These are phyloP conservation scores for Geranium incanum DNA, from an alignment of 441 rosid species.

Conservation along the genomic window DNA sequence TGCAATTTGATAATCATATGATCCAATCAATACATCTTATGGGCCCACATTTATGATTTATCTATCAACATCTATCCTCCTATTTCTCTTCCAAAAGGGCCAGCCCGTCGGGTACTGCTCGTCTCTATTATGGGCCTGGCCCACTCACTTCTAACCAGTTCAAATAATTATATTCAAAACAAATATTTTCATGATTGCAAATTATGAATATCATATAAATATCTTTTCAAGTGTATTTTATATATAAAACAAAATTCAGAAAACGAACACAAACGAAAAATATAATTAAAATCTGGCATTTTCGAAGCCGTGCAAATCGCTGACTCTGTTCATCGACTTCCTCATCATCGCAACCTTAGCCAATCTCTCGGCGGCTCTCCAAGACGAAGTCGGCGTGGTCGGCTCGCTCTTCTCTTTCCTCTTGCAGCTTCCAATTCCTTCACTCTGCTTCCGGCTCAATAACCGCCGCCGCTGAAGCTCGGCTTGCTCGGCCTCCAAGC, in stretches of 20 bases:
- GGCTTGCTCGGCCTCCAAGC: slow-evolving; percentile 61
- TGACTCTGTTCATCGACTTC: slow-evolving; percentile 3
- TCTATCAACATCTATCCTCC: not conserved
- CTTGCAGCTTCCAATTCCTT: not conserved
- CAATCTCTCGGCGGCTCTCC: slow-evolving; percentile 7
- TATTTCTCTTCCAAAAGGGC: not conserved
- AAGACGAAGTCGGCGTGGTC: not conserved
- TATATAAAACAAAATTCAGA: not conserved
- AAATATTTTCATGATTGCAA: too few species aligned
- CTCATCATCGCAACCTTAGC: not conserved
- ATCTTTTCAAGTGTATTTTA: not conserved
- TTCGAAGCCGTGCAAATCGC: slow-evolving; percentile 3
- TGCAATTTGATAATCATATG: not conserved
- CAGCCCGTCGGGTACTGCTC: not conserved
- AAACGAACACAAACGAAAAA: not conserved
- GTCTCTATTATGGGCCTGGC: slow-evolving; percentile 6
- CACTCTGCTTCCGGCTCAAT: not conserved
- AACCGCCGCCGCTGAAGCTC: not conserved
- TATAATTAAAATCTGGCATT: not conserved
- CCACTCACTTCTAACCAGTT: not conserved
- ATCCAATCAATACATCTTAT: not conserved
- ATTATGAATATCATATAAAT: not conserved
- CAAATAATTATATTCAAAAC: not conserved
- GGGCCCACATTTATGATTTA: not conserved
- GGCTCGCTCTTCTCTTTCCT: not conserved